Evolutionary conservation across 2,329 filamentous ascomycete species (phyloP).

Genomic region (Penicillium sp.): DNA sequence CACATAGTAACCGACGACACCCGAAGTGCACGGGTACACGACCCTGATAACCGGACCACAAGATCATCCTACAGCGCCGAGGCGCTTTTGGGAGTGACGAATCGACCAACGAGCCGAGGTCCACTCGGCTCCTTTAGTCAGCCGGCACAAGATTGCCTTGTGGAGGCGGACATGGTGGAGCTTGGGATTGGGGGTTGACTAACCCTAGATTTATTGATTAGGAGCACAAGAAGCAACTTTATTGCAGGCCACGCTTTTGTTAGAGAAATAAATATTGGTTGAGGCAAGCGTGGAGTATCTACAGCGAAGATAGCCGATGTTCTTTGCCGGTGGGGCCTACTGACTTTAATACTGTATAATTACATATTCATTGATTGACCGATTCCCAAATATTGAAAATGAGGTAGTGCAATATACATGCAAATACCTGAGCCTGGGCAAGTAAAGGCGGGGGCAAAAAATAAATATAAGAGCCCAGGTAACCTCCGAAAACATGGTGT

Average conservation of each 20-base stretch:
- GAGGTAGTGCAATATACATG: too few relatives aligned
- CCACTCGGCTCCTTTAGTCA: conserved; percentile 15
- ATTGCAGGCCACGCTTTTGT: neutral
- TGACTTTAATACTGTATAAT: neutral
- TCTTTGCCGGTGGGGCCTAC: neutral
- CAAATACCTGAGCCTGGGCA: too few relatives aligned
- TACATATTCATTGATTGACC: too few relatives aligned
- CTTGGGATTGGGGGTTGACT: neutral
- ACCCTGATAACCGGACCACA: conserved; percentile 13
- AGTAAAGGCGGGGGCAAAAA: too few relatives aligned
- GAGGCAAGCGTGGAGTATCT: neutral
- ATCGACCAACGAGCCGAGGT: conserved; percentile 37
- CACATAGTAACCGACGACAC: conserved; percentile 22
- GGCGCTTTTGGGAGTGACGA: conserved; percentile 31
- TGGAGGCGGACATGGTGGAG: neutral
- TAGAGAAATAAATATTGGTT: neutral
- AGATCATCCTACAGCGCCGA: conserved; percentile 26
- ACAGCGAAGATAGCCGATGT: neutral
- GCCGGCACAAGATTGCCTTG: neutral
- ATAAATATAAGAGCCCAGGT: too few relatives aligned
- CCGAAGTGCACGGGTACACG: conserved; percentile 18
- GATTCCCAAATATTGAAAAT: too few relatives aligned
- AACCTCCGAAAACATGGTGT: too few relatives aligned
- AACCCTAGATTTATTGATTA: neutral
- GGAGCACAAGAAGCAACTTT: neutral